A percentile compares a stretch with the other conserved stretches of the same genome.
phyloP scores from a whole-genome alignment of 108 stramenopile genomes.

The Cyclotella choctawhatcheeana region DNA sequence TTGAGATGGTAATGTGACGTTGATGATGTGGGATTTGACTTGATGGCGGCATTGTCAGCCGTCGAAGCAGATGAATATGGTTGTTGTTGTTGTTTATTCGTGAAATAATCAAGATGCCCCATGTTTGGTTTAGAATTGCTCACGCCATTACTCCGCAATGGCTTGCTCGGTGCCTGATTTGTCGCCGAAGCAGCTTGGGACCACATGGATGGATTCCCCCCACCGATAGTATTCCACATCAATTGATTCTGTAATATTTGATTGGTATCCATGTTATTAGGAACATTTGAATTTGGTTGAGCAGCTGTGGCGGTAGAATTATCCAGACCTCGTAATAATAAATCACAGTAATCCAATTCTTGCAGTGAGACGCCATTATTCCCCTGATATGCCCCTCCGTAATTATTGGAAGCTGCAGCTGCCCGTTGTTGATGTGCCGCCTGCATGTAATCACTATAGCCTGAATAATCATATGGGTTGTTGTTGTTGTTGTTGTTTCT shows the following conservation, averaged over 20 bases:
- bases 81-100: constrained; percentile 1
- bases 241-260: constrained; percentile 8
- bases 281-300: neutral
- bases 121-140: neutral
- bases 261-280: neutral
- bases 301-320: neutral
- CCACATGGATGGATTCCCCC: constrained; percentile 12
- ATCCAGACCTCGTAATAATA: neutral
- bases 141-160: neutral
- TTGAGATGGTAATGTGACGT: neutral
- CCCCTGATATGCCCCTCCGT: neutral
- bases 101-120: neutral
- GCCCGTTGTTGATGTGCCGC: no score
- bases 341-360: constrained; percentile 11
- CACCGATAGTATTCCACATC: constrained; percentile 10
- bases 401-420: no score
- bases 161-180: neutral
- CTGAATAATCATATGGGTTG: no score
- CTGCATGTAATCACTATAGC: no score
- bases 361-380: neutral
- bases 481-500: neutral
- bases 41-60: no score
- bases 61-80: neutral
- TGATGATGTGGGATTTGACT: neutral
- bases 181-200: neutral